Conservation (phyloP, 805 yeast genomes). For the Cyberlindnera subsufficiens region DNA sequence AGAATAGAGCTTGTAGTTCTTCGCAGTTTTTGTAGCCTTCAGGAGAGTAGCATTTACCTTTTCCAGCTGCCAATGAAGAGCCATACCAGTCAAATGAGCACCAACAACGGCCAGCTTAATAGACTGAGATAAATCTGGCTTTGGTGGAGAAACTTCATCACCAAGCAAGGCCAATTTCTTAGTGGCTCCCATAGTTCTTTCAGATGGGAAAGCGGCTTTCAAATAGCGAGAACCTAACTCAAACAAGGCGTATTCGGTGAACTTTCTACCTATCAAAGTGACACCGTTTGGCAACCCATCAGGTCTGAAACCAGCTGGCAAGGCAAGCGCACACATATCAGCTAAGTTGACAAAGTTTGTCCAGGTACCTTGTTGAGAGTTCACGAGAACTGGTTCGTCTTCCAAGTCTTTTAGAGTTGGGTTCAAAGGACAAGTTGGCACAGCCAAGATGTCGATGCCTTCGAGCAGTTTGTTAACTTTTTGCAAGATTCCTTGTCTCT, state of each 20-base stretch:
- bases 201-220: slow-evolving; percentile 36
- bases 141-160: slow-evolving; percentile 39
- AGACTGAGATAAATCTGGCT: slow-evolving; percentile 34
- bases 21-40: slow-evolving; percentile 61
- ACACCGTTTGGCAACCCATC: slow-evolving; percentile 92
- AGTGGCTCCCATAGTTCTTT: slow-evolving; percentile 56
- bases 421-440: slow-evolving; percentile 92
- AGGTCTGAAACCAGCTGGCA: slow-evolving; percentile 83
- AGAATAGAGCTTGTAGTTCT: slow-evolving; percentile 72
- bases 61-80: slow-evolving; percentile 90
- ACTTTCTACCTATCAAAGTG: slow-evolving; percentile 75
- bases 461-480: slow-evolving; percentile 48
- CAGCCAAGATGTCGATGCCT: slow-evolving; percentile 68
- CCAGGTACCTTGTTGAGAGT: slow-evolving; percentile 96
- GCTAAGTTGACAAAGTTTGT: slow-evolving; percentile 95
- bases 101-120: slow-evolving; percentile 86
- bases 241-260: slow-evolving; percentile 83
- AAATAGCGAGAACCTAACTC: slow-evolving; percentile 76
- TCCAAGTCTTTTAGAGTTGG: slow-evolving; percentile 74
- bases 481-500: slow-evolving; percentile 74
- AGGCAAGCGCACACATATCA: slow-evolving; percentile 84
- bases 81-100: slow-evolving; percentile 86
- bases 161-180: slow-evolving; percentile 23
- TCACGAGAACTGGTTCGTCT: slow-evolving; percentile 73
- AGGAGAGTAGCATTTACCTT: slow-evolving; percentile 72